Conservation (phyloP, 371 early-diverging fungal genomes). For the Syncephalastrum sp. region DNA sequence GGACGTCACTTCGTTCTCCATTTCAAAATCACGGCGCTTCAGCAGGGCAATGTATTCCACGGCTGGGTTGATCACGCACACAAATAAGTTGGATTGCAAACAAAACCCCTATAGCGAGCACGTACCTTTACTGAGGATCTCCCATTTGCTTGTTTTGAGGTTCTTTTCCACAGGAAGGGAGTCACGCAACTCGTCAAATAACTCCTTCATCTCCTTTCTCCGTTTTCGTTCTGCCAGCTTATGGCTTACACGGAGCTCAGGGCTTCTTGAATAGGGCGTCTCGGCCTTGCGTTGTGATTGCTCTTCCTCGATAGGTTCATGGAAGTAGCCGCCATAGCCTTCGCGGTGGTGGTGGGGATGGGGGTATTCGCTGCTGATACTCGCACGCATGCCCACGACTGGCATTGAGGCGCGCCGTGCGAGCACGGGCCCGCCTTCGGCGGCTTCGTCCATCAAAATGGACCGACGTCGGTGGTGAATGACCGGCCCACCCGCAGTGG, state of each 20-base stretch:
- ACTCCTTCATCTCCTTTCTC: constrained; percentile 83
- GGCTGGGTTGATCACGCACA: constrained; percentile 25
- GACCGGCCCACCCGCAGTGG: constrained; percentile 18
- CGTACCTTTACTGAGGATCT: constrained; percentile 79
- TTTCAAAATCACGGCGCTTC: constrained; percentile 51
- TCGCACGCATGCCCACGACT: constrained; percentile 27
- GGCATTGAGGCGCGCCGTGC: constrained; percentile 55
- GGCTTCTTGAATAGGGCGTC: constrained; percentile 68
- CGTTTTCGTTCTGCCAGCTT: constrained; percentile 85
- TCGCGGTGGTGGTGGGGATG: constrained; percentile 14
- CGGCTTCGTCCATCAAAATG: constrained; percentile 26
- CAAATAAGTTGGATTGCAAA: constrained; percentile 1
- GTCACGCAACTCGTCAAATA: constrained; percentile 83
- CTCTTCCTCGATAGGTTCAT: constrained; percentile 13
- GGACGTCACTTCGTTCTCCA: constrained; percentile 44
- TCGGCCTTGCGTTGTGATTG: constrained; percentile 32
- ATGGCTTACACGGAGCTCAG: constrained; percentile 71
- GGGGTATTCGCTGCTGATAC: constrained; percentile 9
- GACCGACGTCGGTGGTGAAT: constrained; percentile 33
- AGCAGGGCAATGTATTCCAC: constrained; percentile 51
- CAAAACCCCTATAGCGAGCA: background rate
- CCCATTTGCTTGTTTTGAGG: constrained; percentile 85
- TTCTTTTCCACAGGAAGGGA: constrained; percentile 73
- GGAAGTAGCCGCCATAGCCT: constrained; percentile 8
- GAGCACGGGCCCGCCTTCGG: constrained; percentile 13